Evolutionary conservation across 2,329 filamentous ascomycete genomes (phyloP), one percentile per base, ranked within the genome.

Genomic region (Clathrospora elynae): DNA sequence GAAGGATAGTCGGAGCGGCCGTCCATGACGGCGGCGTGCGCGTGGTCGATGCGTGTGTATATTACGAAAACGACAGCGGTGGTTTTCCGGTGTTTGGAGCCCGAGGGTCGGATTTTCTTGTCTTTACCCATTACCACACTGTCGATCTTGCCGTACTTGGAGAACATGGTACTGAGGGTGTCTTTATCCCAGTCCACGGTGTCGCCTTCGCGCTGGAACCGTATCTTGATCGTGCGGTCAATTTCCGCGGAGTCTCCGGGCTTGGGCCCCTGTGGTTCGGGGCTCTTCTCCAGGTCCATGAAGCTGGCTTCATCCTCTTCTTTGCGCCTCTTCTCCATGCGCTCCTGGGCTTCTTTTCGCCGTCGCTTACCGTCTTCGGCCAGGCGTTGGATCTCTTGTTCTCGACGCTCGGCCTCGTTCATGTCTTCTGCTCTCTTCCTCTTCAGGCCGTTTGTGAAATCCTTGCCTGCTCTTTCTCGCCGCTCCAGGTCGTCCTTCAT

Each of bases 401-500:
- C 74, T 29, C 81, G 73, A 63, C 82, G 84, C 36, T 83, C 75
- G 2, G 84, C 84, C 19, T 75, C 75, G 22, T 64, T 70, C 36
- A 62, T 60, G 25, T 73, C 74, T 22, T 71, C 72, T 2, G 70
- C 67, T n/a, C 73, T 69, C 36, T 77, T 71, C 46, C 75, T 68
- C 52, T 75, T 71, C 12, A 69, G 46, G 4, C 62, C 44, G 57
- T 19, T 22, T 16, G 60, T 63, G 0, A 72, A 75, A 11, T 52
- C 42, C 5, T 38, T 44, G 12, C 55, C 60, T 11, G 74, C 75
- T 13, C 80, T 75, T 70, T 96, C 92, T 13, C 87, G 77, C 17
- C 82, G 80, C 72, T 96, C 90, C 35, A 97, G 74, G 63, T 96
- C 90, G 62, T 95, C 90, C 53, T 88, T 87, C 80, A 95, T 87